Evolutionary conservation across 2,329 filamentous ascomycete genomes (phyloP), one percentile per base, ranked within the genome.

Genomic region (Penicillium sp.): DNA sequence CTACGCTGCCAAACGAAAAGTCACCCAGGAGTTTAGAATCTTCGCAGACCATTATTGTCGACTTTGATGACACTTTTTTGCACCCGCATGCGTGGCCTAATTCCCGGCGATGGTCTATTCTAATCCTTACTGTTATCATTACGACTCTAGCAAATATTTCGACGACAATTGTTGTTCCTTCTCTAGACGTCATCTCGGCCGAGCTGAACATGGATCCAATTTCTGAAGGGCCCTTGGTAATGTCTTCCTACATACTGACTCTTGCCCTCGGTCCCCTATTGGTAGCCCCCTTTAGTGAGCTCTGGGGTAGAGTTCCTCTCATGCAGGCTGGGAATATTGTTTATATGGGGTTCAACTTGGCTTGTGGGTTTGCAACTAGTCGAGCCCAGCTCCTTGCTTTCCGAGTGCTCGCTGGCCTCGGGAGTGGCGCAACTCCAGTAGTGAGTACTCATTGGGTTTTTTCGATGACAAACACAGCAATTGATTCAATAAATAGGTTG

Each of bases 331-430:
- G 79, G 0, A 84, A 83, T 65, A 59, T 84, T 26, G 71, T 80
- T 58, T 83, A 78, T 63, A 64, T 48, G 46, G 46, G 13, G 2
- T 87, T 84, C 70, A 85, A 83, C 62, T 74, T 83, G 31, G 82
- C 77, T 13, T 85, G 83, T 61, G 84, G 82, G 0, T 76, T 82
- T n/a, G 78, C 81, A 2, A 70, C 74, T 49, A 81, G 73, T 11
- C 80, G 78, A 55, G 70, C 65, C 3, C 75, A 84, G 61, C 77
- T 86, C 53, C 79, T 85, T 54, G 77, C 76, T 1, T 83, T 84
- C 66, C 78, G 83, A 2, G 82, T 86, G 56, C 65, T 86, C 8
- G 73, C 79, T 9, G 83, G 83, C 0, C 71, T 85, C 6, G 82
- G 82, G n/a, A 84, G 82, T 0, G 82, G 79, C 54, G 81, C 80